A percentile compares a stretch with the other conserved stretches of the same genome.
phyloP scores from a whole-genome alignment of 2,329 filamentous ascomycete genomes.

The Colletotrichum tanaceti region DNA sequence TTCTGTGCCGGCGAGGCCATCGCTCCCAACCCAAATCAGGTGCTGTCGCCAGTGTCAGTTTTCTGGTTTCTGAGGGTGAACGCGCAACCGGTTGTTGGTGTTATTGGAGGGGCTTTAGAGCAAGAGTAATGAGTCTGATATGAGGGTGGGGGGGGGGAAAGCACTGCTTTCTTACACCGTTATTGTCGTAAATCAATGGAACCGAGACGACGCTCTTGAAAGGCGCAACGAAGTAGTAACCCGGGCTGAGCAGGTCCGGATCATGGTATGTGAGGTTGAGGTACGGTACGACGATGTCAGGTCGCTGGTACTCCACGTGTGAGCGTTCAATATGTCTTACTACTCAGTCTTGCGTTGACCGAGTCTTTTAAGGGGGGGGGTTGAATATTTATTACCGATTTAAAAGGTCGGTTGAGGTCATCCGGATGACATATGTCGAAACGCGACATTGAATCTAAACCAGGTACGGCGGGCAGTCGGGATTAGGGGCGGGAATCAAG shows the following conservation, averaged over 20 bases:
- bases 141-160: too few relatives aligned
- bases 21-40: conserved; percentile 12
- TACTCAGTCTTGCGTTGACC: too few relatives aligned
- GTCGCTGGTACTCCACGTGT: background rate
- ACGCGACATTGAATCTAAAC: too few relatives aligned
- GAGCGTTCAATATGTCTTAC: too few relatives aligned
- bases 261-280: background rate
- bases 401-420: background rate
- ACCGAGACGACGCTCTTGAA: conserved; percentile 12
- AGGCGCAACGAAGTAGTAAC: conserved; percentile 8
- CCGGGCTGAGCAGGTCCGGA: background rate
- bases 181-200: conserved; percentile 6
- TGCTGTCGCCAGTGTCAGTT: background rate
- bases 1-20: conserved; percentile 10
- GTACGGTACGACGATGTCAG: conserved; percentile 6
- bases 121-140: too few relatives aligned
- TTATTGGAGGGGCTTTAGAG: background rate
- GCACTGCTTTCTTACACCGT: background rate
- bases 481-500: too few relatives aligned
- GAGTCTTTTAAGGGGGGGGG: too few relatives aligned
- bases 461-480: too few relatives aligned
- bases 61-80: too few relatives aligned
- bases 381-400: background rate
- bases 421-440: background rate
- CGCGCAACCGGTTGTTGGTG: too few relatives aligned